A percentile compares a stretch with the other conserved stretches of the same genome.
Evolutionary conservation across 441 rosid species (phyloP).

Genomic region (Euphorbia celastroides): DNA sequence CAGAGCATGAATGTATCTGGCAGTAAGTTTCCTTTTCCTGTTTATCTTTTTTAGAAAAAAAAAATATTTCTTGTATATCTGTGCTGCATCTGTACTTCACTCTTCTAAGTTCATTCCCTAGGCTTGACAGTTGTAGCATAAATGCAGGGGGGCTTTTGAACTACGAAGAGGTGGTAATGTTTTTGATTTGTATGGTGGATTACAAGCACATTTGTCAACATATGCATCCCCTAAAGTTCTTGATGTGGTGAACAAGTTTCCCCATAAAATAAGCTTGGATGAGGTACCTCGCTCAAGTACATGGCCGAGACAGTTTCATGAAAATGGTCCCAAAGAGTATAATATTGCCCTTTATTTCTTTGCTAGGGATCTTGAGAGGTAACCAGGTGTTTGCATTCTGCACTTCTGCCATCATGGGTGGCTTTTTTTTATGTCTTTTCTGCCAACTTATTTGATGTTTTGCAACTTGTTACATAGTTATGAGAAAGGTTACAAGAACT

Average conservation of each 20-base stretch:
- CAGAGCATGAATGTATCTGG: constrained; percentile 87
- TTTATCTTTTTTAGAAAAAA: constrained; percentile 5
- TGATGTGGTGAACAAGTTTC: constrained; percentile 67
- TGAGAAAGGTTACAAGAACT: constrained; percentile 66
- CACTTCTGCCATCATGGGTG: not conserved
- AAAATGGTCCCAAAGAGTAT: constrained; percentile 66
- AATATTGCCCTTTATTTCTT: constrained; percentile 96
- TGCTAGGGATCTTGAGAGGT: constrained; percentile 92
- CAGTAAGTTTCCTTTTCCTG: constrained; percentile 54
- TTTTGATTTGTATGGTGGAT: constrained; percentile 53
- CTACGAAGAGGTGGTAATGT: constrained; percentile 47
- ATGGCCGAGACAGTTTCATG: constrained; percentile 86
- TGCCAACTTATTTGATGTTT: constrained; percentile 6
- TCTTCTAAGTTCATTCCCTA: constrained; percentile 2
- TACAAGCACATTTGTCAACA: constrained; percentile 89
- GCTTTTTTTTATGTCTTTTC: constrained; percentile 4
- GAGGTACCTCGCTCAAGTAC: constrained; percentile 77
- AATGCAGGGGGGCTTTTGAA: constrained; percentile 72
- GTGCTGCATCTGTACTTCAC: constrained; percentile 3
- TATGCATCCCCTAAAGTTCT: constrained; percentile 83
- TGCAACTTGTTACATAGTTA: constrained; percentile 50
- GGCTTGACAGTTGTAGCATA: constrained; percentile 18
- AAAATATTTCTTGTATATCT: constrained; percentile 2
- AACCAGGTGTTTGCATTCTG: constrained; percentile 4
- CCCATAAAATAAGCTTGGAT: constrained; percentile 49